These are phyloP conservation scores for Aureobasidium subglaciale DNA, from an alignment of 2,329 filamentous ascomycete genomes.

Conservation along the genomic window DNA sequence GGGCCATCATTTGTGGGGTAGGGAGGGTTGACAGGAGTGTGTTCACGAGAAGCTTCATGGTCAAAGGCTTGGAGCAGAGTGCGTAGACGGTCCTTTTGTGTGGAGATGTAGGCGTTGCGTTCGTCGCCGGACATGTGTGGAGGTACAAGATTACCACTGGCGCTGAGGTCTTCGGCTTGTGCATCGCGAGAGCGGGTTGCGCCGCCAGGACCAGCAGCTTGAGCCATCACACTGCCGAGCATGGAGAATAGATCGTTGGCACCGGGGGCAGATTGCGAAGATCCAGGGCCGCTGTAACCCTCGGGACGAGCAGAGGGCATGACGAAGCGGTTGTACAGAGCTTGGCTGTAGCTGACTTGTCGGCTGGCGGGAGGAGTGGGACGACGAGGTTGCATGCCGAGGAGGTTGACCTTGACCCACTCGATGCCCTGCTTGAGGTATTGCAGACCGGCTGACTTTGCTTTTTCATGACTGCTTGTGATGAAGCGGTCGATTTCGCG, in stretches of 20 bases:
- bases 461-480: conserved; percentile 67
- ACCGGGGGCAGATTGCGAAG: neutral
- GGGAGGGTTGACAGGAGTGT: conserved; percentile 9
- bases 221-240: conserved; percentile 65
- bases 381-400: conserved; percentile 65
- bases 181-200: conserved; percentile 29
- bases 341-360: conserved; percentile 63
- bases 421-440: conserved; percentile 41
- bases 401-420: conserved; percentile 62
- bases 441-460: conserved; percentile 67
- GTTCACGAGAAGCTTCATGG: conserved; percentile 56
- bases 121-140: conserved; percentile 62
- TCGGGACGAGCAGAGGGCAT: conserved; percentile 61
- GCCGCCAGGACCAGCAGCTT: conserved; percentile 29
- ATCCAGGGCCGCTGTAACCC: conserved; percentile 36
- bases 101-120: conserved; percentile 64
- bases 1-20: conserved; percentile 3
- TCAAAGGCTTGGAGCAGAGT: conserved; percentile 72
- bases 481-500: conserved; percentile 85
- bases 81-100: conserved; percentile 70
- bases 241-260: conserved; percentile 67
- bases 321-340: conserved; percentile 76
- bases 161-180: conserved; percentile 45
- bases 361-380: conserved; percentile 39
- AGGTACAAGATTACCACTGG: conserved; percentile 62